phyloP scores from a whole-genome alignment of 768 basidiomycete genomes.

The Lactifluus piperatus region DNA sequence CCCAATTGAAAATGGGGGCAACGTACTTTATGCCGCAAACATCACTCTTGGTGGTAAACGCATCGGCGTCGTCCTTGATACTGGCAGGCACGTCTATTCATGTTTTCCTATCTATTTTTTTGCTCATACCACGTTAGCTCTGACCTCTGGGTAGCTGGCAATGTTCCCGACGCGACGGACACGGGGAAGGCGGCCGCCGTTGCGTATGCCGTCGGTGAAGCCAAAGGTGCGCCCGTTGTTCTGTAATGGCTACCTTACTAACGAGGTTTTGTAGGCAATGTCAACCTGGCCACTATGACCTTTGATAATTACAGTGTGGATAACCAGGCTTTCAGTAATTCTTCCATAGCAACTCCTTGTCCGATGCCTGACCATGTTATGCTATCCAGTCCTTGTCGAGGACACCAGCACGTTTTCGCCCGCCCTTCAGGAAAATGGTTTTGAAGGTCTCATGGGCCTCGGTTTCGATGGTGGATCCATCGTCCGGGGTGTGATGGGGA shows the following conservation, averaged over 20 bases:
- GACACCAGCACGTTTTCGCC: conserved; percentile 57
- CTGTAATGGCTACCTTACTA: background rate
- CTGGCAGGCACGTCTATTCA: conserved; percentile 51
- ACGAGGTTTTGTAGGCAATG: conserved; percentile 35
- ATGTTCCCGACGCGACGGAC: conserved; percentile 42
- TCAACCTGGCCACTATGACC: conserved; percentile 42
- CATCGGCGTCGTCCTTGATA: conserved; percentile 61
- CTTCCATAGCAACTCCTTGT: background rate
- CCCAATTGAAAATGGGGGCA: conserved; percentile 54
- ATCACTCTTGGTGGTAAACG: conserved; percentile 54
- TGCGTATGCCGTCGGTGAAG: conserved; percentile 61
- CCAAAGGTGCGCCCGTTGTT: conserved; percentile 38
- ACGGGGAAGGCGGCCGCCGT: conserved; percentile 49
- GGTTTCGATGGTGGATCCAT: conserved; percentile 69
- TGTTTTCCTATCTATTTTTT: background rate
- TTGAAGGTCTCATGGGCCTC: conserved; percentile 65
- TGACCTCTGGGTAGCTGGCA: conserved; percentile 61
- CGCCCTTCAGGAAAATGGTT: conserved; percentile 51
- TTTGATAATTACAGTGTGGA: conserved; percentile 51
- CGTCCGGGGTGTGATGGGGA: conserved; percentile 47
- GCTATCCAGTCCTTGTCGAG: conserved; percentile 46
- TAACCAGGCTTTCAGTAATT: conserved; percentile 61
- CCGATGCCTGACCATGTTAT: background rate
- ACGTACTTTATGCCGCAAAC: conserved; percentile 65
- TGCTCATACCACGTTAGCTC: conserved; percentile 36